phyloP scores from a whole-genome alignment of 345 rosid genomes.

The Linum usitatissimum region DNA sequence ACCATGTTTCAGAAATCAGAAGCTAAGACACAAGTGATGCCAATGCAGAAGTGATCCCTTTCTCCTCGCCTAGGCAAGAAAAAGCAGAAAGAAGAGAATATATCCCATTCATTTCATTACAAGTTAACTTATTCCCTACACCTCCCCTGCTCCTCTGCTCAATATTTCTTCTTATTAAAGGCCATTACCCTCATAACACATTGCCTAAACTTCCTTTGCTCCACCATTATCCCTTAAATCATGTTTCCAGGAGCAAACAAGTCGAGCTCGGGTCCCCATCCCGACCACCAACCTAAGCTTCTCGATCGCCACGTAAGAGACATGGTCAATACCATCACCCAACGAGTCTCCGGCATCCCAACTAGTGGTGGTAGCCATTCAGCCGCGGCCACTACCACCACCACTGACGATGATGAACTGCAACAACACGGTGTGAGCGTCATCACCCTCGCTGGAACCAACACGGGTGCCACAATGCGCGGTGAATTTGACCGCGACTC shows the following conservation, averaged over 20 bases:
- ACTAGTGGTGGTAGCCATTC: conserved; percentile 36
- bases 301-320: conserved; percentile 30
- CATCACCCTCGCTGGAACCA: conserved; percentile 71
- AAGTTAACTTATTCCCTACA: background rate
- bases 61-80: background rate
- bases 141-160: background rate
- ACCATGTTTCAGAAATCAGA: too few species aligned
- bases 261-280: conserved; percentile 17
- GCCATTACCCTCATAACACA: background rate
- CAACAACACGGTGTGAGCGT: conserved; percentile 28
- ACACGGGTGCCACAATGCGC: conserved; percentile 67
- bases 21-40: too few species aligned
- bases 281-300: conserved; percentile 14
- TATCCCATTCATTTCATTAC: background rate
- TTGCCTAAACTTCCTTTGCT: background rate
- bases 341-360: conserved; percentile 22
- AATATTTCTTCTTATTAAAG: background rate
- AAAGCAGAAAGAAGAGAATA: background rate
- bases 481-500: conserved; percentile 27
- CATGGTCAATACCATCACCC: conserved; percentile 43
- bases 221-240: background rate
- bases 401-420: conserved; percentile 11
- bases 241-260: conserved; percentile 31
- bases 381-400: conserved; percentile 18
- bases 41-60: background rate